Percentiles rank a stretch among this genome's conserved stretches.
These are phyloP conservation scores for Hymenoscyphus infarciens DNA, from an alignment of 2,329 filamentous ascomycete genomes.

Conservation along the genomic window DNA sequence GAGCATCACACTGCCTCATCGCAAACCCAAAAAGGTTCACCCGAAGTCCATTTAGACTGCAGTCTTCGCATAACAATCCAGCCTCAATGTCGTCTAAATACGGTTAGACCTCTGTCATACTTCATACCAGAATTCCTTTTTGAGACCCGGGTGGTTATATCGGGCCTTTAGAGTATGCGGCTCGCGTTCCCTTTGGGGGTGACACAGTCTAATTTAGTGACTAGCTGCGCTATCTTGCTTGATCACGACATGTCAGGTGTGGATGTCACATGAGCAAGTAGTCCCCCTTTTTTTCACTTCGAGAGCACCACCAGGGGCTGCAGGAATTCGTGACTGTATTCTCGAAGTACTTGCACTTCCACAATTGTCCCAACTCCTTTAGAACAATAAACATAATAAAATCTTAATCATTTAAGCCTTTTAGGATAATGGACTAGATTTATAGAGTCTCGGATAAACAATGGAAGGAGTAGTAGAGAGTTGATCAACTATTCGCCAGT, in stretches of 20 bases:
- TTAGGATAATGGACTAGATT: too few relatives aligned
- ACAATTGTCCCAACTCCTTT: too few relatives aligned
- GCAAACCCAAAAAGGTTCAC: constrained; percentile 10
- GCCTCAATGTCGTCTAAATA: constrained; percentile 6
- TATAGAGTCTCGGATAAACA: too few relatives aligned
- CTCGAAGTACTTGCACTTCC: too few relatives aligned
- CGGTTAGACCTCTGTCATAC: constrained; percentile 6
- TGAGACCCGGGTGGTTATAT: background rate
- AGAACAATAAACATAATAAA: too few relatives aligned
- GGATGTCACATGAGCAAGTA: background rate
- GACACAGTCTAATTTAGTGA: background rate
- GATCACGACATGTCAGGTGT: background rate
- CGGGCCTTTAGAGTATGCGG: constrained; percentile 9
- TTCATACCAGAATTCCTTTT: background rate
- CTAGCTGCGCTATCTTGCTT: background rate
- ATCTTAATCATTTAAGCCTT: too few relatives aligned
- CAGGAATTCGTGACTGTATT: too few relatives aligned
- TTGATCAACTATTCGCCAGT: too few relatives aligned
- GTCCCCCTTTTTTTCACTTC: background rate
- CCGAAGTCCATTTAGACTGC: constrained; percentile 6
- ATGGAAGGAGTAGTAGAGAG: too few relatives aligned
- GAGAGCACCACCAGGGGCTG: too few relatives aligned
- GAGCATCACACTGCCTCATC: constrained; percentile 9
- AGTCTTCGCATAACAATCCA: constrained; percentile 2
- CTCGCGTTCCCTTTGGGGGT: constrained; percentile 6